A percentile compares a stretch with the other conserved stretches of the same genome.
These are phyloP conservation scores for Coniochaeta ligniaria DNA, from an alignment of 2,329 filamentous ascomycete genomes.

Conservation along the genomic window DNA sequence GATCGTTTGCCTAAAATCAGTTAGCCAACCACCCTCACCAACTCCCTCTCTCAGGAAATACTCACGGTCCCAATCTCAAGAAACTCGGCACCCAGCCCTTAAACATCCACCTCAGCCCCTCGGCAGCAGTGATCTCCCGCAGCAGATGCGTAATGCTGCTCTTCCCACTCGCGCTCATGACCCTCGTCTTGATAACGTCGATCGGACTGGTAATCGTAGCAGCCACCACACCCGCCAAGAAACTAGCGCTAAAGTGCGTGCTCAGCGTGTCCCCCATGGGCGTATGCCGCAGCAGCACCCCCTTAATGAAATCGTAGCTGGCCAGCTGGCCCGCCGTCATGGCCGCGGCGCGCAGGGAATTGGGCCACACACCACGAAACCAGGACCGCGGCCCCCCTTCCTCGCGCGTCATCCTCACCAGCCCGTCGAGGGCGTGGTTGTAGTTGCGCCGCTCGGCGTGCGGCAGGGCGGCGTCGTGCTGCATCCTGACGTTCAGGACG, in stretches of 20 bases:
- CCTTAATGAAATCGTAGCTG: constrained; percentile 79
- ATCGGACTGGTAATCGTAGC: constrained; percentile 81
- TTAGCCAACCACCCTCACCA: constrained; percentile 2
- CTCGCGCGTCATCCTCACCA: constrained; percentile 77
- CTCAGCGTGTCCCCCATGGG: constrained; percentile 62
- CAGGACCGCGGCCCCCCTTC: constrained; percentile 65
- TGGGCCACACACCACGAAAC: constrained; percentile 82
- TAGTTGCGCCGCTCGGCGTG: constrained; percentile 75
- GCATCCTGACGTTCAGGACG: constrained; percentile 97
- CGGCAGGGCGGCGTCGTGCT: constrained; percentile 79
- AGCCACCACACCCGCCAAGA: constrained; percentile 74
- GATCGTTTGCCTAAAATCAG: constrained; percentile 60
- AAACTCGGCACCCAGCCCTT: constrained; percentile 83
- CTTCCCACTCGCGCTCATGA: constrained; percentile 62
- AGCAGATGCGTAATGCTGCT: constrained; percentile 53
- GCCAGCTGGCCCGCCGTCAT: constrained; percentile 84
- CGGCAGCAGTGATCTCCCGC: constrained; percentile 58
- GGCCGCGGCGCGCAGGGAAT: constrained; percentile 71
- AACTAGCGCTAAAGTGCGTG: constrained; percentile 72
- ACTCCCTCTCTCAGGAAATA: constrained; percentile 10
- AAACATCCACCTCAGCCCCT: constrained; percentile 79
- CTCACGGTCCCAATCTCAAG: constrained; percentile 56
- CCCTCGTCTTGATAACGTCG: constrained; percentile 82
- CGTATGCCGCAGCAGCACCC: constrained; percentile 57
- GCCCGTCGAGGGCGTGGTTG: constrained; percentile 77